Percentiles rank a stretch among this genome's conserved stretches.
These are phyloP conservation scores for Leccinellum rugosiceps DNA, from an alignment of 768 basidiomycete genomes.

Conservation along the genomic window DNA sequence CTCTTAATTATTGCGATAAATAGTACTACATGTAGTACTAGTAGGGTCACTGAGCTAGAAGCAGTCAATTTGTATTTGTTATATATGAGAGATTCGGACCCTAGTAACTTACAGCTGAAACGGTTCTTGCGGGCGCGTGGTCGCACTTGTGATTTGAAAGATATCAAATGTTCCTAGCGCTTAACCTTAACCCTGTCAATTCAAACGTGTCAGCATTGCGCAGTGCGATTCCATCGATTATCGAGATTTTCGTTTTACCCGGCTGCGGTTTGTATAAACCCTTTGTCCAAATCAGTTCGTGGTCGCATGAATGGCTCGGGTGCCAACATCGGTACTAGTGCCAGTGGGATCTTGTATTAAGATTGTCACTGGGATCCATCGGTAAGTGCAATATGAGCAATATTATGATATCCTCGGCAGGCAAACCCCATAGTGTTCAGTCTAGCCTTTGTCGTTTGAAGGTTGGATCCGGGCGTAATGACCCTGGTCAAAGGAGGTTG, in stretches of 20 bases:
- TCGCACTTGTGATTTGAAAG: neutral
- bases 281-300: neutral
- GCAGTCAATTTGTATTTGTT: neutral
- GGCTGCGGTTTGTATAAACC: neutral
- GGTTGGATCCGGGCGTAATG: neutral
- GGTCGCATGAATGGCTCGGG: neutral
- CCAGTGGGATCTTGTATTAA: no score
- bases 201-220: no score
- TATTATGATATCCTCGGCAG: neutral
- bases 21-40: no score
- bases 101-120: neutral
- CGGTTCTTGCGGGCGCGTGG: neutral
- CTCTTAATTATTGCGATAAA: no score
- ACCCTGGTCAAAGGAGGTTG: neutral
- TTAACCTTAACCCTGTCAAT: neutral
- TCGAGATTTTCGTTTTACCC: neutral
- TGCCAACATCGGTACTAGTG: no score
- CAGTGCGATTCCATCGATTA: neutral
- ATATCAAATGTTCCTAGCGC: neutral
- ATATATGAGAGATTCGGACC: neutral
- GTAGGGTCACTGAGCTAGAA: neutral
- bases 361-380: no score
- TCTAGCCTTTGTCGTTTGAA: neutral
- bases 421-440: neutral
- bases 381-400: neutral